Evolutionary conservation across 108 stramenopile genomes (phyloP), one percentile per base, ranked within the genome.

Genomic region (Fragilaria radians): DNA sequence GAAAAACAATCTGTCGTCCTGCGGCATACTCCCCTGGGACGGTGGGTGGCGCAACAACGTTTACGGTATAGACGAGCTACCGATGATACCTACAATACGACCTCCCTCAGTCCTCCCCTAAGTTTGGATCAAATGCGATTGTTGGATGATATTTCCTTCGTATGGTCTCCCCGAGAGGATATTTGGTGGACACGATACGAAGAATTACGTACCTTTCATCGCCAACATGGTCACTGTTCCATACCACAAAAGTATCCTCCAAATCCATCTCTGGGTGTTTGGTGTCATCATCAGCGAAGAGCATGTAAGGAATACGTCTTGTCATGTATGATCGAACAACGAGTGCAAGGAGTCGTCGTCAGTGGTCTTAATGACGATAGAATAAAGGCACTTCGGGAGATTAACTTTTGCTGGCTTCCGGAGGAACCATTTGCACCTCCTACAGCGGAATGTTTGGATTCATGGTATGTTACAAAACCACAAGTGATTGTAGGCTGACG

Each of bases 71-170:
- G n/a, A n/a, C n/a, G n/a, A n/a, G n/a, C n/a, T n/a, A n/a, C n/a
- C n/a, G n/a, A n/a, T n/a, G n/a, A n/a, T n/a, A n/a, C n/a, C n/a
- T n/a, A n/a, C n/a, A n/a, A n/a, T n/a, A n/a, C n/a, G n/a, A n/a
- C n/a, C n/a, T n/a, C n/a, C n/a, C n/a, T n/a, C n/a, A n/a, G n/a
- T n/a, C n/a, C n/a, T n/a, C n/a, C n/a, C n/a, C n/a, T n/a, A n/a
- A n/a, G n/a, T n/a, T n/a, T n/a, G n/a, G n/a, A n/a, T n/a, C n/a
- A n/a, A n/a, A n/a, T n/a, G n/a, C n/a, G n/a, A n/a, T n/a, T n/a
- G n/a, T n/a, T 85, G 24, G 65, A 75, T 50, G 61, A 28, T 9
- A 46, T 78, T 42, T 79, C 75, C 9, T 85, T 85, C 52, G 59
- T 65, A 46, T 85, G 79, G 79, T 71, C 70, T 26, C 57, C 74